Evolutionary conservation across 352 stramenopile genomes (phyloP).

Genomic region (Pythium utonaiense): DNA sequence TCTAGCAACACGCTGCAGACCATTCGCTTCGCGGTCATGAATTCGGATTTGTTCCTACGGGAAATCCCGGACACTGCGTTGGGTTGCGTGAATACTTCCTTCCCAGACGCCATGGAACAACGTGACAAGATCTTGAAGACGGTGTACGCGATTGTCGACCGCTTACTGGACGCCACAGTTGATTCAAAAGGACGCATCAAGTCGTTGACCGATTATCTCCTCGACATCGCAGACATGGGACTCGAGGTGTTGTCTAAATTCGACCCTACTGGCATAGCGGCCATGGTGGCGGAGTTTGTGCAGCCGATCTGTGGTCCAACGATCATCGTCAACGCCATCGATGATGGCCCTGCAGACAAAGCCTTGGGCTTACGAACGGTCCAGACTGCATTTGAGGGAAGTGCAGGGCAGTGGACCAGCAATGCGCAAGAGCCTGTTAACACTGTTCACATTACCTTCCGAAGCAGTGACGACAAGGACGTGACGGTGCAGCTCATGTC

Average conservation of each 20-base stretch:
- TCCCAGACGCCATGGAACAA: constrained; percentile 5
- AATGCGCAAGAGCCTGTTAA: neutral
- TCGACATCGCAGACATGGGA: constrained; percentile 38
- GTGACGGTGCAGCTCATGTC: constrained; percentile 6
- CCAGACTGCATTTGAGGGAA: constrained; percentile 36
- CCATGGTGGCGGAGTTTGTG: constrained; percentile 43
- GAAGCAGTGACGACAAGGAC: constrained; percentile 12
- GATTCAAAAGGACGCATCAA: constrained; percentile 30
- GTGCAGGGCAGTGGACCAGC: neutral
- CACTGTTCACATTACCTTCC: constrained; percentile 9
- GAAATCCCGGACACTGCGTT: constrained; percentile 8
- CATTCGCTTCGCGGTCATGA: constrained; percentile 14
- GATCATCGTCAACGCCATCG: constrained; percentile 49
- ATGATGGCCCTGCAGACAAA: constrained; percentile 37
- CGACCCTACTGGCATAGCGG: constrained; percentile 48
- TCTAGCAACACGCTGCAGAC: neutral
- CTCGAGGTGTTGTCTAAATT: constrained; percentile 38
- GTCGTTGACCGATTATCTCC: constrained; percentile 34
- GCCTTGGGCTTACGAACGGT: constrained; percentile 40
- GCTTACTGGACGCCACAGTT: constrained; percentile 37
- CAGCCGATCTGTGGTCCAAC: constrained; percentile 61
- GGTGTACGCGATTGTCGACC: constrained; percentile 51
- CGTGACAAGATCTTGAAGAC: constrained; percentile 51
- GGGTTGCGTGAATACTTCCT: neutral
- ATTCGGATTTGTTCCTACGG: constrained; percentile 7